phyloP scores from a whole-genome alignment of 768 basidiomycete species.

The Suillus subaureus region DNA sequence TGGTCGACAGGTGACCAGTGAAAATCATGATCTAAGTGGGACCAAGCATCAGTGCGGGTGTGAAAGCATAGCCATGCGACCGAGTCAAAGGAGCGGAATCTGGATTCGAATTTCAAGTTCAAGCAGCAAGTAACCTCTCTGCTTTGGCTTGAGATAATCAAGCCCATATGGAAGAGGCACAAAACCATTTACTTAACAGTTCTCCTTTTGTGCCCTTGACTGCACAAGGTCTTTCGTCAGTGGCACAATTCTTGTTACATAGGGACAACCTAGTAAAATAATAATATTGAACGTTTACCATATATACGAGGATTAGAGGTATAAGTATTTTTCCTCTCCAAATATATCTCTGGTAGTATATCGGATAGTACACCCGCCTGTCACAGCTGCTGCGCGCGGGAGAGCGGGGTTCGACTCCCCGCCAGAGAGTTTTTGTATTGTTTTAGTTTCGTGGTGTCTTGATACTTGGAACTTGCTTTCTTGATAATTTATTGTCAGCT shows the following conservation, averaged over 20 bases:
- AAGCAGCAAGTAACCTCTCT: neutral
- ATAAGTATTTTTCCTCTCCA: neutral
- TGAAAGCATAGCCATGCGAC: neutral
- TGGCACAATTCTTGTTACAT: no score
- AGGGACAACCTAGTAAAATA: no score
- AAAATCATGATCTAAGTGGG: neutral
- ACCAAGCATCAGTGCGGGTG: neutral
- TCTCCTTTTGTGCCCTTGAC: neutral
- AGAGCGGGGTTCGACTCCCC: slow-evolving; percentile 50
- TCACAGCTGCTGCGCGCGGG: slow-evolving; percentile 38
- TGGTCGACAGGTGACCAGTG: neutral
- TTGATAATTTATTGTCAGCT: no score
- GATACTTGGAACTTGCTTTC: no score
- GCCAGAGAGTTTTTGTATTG: slow-evolving; percentile 38
- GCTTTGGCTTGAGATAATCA: neutral
- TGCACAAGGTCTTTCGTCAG: neutral
- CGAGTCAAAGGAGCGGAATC: neutral
- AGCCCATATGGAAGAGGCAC: neutral
- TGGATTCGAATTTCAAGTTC: neutral
- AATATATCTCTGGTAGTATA: slow-evolving; percentile 47
- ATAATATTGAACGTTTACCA: no score
- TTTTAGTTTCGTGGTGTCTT: neutral
- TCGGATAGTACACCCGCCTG: slow-evolving; percentile 56
- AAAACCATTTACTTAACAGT: neutral
- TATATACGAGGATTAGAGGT: no score